Evolutionary conservation across 257 asterid species (phyloP), one percentile per base, ranked within the genome.

Genomic region (Striga asiatica): DNA sequence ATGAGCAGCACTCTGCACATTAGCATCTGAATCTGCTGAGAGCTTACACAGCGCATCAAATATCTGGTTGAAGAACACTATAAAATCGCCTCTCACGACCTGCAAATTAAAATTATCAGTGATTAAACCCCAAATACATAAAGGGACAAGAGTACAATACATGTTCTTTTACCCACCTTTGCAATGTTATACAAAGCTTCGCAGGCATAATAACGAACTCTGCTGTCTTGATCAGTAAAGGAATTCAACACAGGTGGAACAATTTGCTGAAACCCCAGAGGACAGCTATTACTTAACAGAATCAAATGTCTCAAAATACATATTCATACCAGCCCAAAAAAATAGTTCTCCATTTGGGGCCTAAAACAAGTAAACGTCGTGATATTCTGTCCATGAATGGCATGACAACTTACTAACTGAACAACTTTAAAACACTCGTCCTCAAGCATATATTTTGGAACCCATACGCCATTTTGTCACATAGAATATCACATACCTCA

Each of bases 1-100:
- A 83, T 92, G 99, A 53, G 99, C 99, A 75, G 99, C 99, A 85
- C 97, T 92, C 71, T 92, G 99, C 54, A 92, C 99, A 75, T 81
- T 92, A 78, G 96, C 71, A 78, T 88, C 99, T 45, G 94, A 75
- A 74, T 92, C 99, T 63, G 99, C 99, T 3, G 99, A 85, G 68
- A 92, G 99, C 92, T 85, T 92, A 70, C 97, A 88, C 23, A 92
- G 69, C 1, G 94, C 93, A 57, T 92, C 99, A 78, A 92, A 92
- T 59, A 92, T 92, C 62, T 88, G 81, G 79, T 92, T 92, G 89
- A 92, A 92, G 83, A 82, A 88, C 68, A 92, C 89, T 50, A 92
- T 92, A 64, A 92, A 92, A 68, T 92, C 99, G 52, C 99, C 99
- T 72, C 99, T 79, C 64, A 92, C 99, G 14, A 92, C 97, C 99